phyloP scores from a whole-genome alignment of 169 alveolate species.

The Plasmodium gaboni region DNA sequence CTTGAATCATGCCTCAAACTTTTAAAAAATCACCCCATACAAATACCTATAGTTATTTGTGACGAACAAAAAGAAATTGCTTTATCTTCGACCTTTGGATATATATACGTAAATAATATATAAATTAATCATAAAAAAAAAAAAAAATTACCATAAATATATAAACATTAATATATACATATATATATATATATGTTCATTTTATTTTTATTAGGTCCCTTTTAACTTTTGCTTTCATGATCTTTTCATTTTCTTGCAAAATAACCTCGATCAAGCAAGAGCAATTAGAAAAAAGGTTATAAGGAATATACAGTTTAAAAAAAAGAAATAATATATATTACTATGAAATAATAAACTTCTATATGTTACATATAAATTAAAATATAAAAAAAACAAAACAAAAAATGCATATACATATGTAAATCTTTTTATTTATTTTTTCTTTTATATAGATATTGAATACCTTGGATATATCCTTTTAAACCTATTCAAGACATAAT shows the following conservation, averaged over 20 bases:
- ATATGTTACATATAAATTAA: too few species aligned
- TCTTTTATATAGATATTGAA: not conserved
- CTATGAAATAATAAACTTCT: not conserved
- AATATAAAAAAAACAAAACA: not conserved
- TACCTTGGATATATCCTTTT: too few species aligned
- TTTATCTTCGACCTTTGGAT: conserved; percentile 73
- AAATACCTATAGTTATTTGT: conserved; percentile 60
- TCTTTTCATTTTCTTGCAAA: conserved; percentile 48
- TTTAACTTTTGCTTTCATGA: conserved; percentile 54
- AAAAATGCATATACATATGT: not conserved
- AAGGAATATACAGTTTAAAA: not conserved
- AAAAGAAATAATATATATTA: not conserved
- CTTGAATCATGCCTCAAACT: conserved; percentile 71
- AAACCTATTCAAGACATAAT: too few species aligned
- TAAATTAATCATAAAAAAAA: not conserved
- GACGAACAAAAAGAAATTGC: conserved; percentile 8
- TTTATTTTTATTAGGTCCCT: conserved; percentile 32
- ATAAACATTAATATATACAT: not conserved
- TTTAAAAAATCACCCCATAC: conserved; percentile 63
- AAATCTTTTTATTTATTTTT: conserved; percentile 6
- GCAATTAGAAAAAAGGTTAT: conserved; percentile 47
- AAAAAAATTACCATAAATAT: not conserved
- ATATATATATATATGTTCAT: conserved; percentile 16
- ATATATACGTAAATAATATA: conserved; percentile 46
- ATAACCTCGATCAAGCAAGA: conserved; percentile 42